Conservation (phyloP, 2,329 filamentous ascomycete genomes). For the Stachybotrys chlorohalonatus region DNA sequence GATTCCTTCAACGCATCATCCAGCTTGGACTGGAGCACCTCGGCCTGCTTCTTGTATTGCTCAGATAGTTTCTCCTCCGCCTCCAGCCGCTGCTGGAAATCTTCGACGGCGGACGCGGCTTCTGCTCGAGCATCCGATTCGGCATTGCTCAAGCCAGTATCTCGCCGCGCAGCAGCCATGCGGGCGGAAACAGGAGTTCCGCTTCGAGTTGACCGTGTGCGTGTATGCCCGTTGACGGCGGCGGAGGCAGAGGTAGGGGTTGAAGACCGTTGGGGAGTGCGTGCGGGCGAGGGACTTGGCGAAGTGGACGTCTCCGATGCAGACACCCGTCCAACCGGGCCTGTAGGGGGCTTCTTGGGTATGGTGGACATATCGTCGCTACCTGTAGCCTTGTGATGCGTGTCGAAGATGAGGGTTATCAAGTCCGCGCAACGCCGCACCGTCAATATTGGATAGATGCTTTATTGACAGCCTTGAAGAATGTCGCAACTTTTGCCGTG, state of each 20-base stretch:
- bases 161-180: conserved; percentile 55
- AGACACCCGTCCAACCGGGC: conserved; percentile 36
- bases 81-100: conserved; percentile 73
- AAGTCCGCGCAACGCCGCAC: background rate
- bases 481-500: background rate
- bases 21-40: conserved; percentile 75
- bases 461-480: background rate
- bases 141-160: conserved; percentile 36
- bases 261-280: conserved; percentile 32
- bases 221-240: conserved; percentile 27
- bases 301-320: conserved; percentile 27
- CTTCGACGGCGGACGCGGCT: conserved; percentile 68
- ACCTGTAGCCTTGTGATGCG: background rate
- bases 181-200: conserved; percentile 65
- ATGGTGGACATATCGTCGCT: conserved; percentile 37
- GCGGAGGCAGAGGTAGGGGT: conserved; percentile 13
- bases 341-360: conserved; percentile 43
- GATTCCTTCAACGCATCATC: conserved; percentile 82
- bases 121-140: conserved; percentile 73
- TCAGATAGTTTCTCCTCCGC: conserved; percentile 72
- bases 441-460: background rate
- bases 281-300: conserved; percentile 28
- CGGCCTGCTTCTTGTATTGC: conserved; percentile 73
- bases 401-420: background rate
- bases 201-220: conserved; percentile 56